These are phyloP conservation scores for Pleurotus eryngii DNA, from an alignment of 768 basidiomycete genomes.

Conservation along the genomic window DNA sequence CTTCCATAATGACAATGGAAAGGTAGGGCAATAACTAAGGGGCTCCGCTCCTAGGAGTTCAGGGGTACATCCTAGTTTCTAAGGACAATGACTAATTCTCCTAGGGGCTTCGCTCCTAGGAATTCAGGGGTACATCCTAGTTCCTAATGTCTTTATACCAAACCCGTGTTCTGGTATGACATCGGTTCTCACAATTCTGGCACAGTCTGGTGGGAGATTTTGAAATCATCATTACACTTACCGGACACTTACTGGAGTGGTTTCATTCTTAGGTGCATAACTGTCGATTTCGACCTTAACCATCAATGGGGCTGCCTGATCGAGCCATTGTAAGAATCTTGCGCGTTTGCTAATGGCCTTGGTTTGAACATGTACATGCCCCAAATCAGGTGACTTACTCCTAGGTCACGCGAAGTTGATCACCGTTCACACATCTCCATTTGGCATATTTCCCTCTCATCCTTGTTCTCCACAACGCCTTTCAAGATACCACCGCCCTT, in stretches of 20 bases:
- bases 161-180: too few species aligned
- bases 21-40: too few species aligned
- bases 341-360: constrained; percentile 1
- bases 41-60: too few species aligned
- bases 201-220: neutral
- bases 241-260: neutral
- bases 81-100: too few species aligned
- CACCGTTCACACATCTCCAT: neutral
- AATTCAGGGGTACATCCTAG: too few species aligned
- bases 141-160: too few species aligned
- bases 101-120: too few species aligned
- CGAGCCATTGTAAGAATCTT: constrained; percentile 10
- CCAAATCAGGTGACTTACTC: neutral
- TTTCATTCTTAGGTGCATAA: neutral
- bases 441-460: neutral
- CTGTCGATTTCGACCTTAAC: neutral
- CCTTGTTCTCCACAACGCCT: neutral
- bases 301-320: constrained; percentile 4
- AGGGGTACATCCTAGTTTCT: too few species aligned
- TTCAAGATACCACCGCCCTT: neutral
- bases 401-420: neutral
- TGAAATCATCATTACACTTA: neutral
- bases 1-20: too few species aligned
- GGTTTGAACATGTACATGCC: neutral
- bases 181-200: neutral